Evolutionary conservation across 257 asterid species (phyloP).

Genomic region (Solanum bukasovii): DNA sequence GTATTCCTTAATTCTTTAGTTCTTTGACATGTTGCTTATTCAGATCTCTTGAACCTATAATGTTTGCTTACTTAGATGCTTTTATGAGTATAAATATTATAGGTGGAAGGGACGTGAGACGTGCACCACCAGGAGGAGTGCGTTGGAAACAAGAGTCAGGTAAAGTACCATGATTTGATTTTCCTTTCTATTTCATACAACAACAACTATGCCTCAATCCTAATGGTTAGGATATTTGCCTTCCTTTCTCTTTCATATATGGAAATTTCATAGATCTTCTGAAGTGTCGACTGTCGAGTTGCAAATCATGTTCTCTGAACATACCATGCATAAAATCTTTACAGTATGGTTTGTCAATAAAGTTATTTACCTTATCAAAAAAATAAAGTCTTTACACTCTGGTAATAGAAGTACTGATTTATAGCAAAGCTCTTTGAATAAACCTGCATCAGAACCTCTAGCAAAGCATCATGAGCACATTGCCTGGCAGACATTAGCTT

Average conservation of each 20-base stretch:
- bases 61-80: background rate
- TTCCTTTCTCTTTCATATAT: background rate
- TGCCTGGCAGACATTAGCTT: background rate
- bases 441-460: background rate
- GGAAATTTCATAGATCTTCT: background rate
- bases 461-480: background rate
- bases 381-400: background rate
- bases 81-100: constrained; percentile 3
- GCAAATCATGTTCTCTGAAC: background rate
- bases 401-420: background rate
- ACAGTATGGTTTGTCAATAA: background rate
- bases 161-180: constrained; percentile 2
- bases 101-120: constrained; percentile 32
- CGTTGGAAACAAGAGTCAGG: constrained; percentile 45
- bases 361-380: background rate
- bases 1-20: background rate
- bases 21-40: background rate
- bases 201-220: background rate
- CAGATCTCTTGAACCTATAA: background rate
- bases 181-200: background rate
- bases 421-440: background rate
- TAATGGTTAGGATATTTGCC: background rate
- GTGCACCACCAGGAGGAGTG: constrained; percentile 23
- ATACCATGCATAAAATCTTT: background rate
- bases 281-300: background rate